These are phyloP conservation scores for Teunomyces gatunensis DNA, from an alignment of 805 yeast species.

Conservation along the genomic window DNA sequence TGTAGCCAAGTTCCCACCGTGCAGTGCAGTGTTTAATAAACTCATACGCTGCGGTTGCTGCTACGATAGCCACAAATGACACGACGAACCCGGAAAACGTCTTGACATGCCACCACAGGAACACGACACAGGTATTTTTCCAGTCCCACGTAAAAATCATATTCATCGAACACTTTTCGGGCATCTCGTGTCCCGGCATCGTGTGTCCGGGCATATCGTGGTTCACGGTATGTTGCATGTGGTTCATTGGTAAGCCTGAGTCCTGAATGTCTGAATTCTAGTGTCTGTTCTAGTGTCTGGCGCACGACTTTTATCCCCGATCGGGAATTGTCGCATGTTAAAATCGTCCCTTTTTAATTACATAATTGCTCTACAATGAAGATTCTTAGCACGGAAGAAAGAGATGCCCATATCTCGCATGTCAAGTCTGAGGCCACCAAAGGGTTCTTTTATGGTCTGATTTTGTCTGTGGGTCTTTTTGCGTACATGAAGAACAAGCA, in stretches of 20 bases:
- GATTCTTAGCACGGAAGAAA: slow-evolving; percentile 35
- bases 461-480: slow-evolving; percentile 30
- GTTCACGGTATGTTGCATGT: slow-evolving; percentile 7
- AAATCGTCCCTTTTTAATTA: too few relatives aligned
- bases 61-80: slow-evolving; percentile 48
- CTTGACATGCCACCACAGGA: slow-evolving; percentile 76
- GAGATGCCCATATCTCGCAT: slow-evolving; percentile 37
- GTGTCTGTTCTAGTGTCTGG: too few relatives aligned
- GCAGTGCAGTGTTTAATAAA: slow-evolving; percentile 35
- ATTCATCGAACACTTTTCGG: slow-evolving; percentile 53
- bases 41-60: slow-evolving; percentile 60
- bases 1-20: slow-evolving; percentile 25
- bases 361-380: slow-evolving; percentile 17
- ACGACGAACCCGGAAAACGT: slow-evolving; percentile 49
- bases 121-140: slow-evolving; percentile 67
- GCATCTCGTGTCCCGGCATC: slow-evolving; percentile 22
- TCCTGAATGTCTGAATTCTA: too few relatives aligned
- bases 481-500: slow-evolving; percentile 32
- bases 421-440: slow-evolving; percentile 36
- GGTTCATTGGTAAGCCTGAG: not conserved
- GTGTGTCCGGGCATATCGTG: slow-evolving; percentile 13
- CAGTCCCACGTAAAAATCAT: slow-evolving; percentile 83
- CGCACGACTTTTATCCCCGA: too few relatives aligned
- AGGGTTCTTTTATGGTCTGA: slow-evolving; percentile 37
- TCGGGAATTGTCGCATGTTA: too few relatives aligned